A percentile compares a stretch with the other conserved stretches of the same genome.
These are phyloP conservation scores for Cryptococcus hybrid DNA, from an alignment of 1,284 basidiomycete genomes.

Conservation along the genomic window DNA sequence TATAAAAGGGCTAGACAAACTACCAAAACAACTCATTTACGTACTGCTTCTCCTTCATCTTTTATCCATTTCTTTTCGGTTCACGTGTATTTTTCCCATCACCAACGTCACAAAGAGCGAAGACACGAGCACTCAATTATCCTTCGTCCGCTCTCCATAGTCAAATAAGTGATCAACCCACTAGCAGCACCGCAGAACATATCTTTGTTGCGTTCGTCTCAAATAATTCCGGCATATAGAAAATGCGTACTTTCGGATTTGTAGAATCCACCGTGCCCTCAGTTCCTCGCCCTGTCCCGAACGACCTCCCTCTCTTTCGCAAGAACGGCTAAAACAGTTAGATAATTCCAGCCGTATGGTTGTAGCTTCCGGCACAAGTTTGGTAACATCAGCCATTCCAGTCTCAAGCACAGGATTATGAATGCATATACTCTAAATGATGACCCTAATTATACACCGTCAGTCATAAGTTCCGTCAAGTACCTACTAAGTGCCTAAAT, in stretches of 20 bases:
- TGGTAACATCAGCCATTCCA: background rate
- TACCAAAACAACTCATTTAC: no score
- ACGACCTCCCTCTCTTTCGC: background rate
- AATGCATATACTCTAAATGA: background rate
- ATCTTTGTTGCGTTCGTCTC: background rate
- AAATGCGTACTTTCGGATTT: constrained; percentile 24
- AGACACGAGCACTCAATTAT: no score
- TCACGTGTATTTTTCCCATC: no score
- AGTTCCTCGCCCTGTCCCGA: constrained; percentile 11
- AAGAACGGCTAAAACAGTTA: background rate
- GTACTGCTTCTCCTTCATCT: no score
- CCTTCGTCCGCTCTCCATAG: no score
- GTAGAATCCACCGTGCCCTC: constrained; percentile 17
- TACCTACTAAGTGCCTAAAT: background rate
- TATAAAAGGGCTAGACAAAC: no score
- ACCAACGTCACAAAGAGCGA: no score
- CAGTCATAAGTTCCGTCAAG: no score
- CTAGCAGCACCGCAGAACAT: no score
- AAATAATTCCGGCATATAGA: background rate
- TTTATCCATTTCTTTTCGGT: no score
- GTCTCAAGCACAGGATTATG: background rate
- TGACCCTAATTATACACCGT: no score
- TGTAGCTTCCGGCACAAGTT: background rate
- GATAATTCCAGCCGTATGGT: background rate
- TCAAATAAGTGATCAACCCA: no score